A percentile compares a stretch with the other conserved stretches of the same genome.
These are phyloP conservation scores for Meredithiella fracta DNA, from an alignment of 2,329 filamentous ascomycete genomes.

Conservation along the genomic window DNA sequence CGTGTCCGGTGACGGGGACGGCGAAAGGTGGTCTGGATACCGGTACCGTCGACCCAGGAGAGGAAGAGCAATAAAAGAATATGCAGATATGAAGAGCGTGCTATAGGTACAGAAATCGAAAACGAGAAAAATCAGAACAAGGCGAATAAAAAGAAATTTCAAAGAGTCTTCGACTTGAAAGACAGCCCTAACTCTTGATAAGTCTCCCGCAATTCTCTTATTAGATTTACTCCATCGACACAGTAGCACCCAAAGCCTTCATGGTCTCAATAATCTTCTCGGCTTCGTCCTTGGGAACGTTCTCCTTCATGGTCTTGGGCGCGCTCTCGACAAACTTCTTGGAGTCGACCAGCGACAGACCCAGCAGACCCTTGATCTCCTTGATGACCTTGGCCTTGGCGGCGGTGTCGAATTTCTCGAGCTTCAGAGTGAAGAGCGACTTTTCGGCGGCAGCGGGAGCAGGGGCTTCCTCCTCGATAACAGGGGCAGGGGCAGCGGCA, in stretches of 20 bases:
- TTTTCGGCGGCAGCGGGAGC: constrained; percentile 85
- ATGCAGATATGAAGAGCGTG: constrained; percentile 1
- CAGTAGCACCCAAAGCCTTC: constrained; percentile 83
- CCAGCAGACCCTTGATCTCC: constrained; percentile 93
- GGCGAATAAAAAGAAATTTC: neutral
- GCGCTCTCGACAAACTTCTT: constrained; percentile 99
- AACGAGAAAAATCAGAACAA: neutral
- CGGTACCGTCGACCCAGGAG: neutral
- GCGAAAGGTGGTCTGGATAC: neutral
- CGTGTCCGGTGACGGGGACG: neutral
- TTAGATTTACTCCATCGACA: constrained; percentile 62
- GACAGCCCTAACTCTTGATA: neutral
- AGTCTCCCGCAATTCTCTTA: constrained; percentile 10
- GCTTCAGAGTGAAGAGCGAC: constrained; percentile 92
- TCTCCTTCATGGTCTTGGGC: constrained; percentile 98
- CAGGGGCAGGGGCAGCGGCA: constrained; percentile 40
- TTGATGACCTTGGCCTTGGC: constrained; percentile 99
- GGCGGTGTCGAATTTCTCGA: constrained; percentile 70
- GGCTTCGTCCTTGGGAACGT: constrained; percentile 93
- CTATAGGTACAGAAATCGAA: constrained; percentile 2
- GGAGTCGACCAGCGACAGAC: constrained; percentile 90
- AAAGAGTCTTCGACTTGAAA: neutral
- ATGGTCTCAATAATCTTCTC: constrained; percentile 95
- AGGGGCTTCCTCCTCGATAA: constrained; percentile 57
- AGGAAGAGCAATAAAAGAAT: constrained; percentile 3